phyloP scores from a whole-genome alignment of 805 yeast species.

The Metschnikowia arizonensis region DNA sequence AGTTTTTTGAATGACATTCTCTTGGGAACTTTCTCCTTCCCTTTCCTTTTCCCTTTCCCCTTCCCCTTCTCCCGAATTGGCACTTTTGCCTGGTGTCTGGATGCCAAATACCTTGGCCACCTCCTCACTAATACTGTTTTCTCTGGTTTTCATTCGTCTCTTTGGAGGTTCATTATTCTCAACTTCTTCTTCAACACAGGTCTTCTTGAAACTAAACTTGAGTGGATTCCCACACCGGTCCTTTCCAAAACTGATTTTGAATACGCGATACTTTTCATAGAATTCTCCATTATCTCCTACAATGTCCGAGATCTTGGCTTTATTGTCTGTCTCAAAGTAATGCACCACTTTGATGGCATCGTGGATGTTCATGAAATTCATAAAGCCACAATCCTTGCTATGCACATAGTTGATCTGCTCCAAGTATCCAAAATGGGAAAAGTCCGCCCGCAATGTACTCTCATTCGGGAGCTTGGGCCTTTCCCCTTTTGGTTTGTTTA shows the following conservation, averaged over 20 bases:
- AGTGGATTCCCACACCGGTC: conserved; percentile 80
- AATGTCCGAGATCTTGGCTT: conserved; percentile 32
- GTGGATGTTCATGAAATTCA: conserved; percentile 60
- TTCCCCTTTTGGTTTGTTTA: conserved; percentile 17
- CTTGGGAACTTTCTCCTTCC: neutral
- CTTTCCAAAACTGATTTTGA: conserved; percentile 66
- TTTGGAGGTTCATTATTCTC: neutral
- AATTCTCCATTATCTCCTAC: conserved; percentile 34
- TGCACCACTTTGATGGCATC: conserved; percentile 65
- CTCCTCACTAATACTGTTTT: conserved; percentile 24
- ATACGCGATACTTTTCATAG: conserved; percentile 45
- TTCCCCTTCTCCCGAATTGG: too few species aligned
- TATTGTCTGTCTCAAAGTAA: conserved; percentile 40
- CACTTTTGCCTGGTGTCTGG: conserved; percentile 20
- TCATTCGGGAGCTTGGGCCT: conserved; percentile 34
- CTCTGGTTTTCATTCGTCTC: neutral
- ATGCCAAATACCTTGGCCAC: conserved; percentile 46
- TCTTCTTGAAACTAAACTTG: conserved; percentile 46
- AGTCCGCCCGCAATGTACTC: conserved; percentile 53
- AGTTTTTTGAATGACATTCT: neutral
- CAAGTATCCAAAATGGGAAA: conserved; percentile 60
- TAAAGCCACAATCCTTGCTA: conserved; percentile 69
- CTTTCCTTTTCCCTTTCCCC: neutral
- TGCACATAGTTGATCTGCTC: conserved; percentile 73
- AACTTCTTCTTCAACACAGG: neutral